Evolutionary conservation across 495 filamentous ascomycete genomes (phyloP), one percentile per base, ranked within the genome.

Genomic region (Annulohypoxylon moriforme): DNA sequence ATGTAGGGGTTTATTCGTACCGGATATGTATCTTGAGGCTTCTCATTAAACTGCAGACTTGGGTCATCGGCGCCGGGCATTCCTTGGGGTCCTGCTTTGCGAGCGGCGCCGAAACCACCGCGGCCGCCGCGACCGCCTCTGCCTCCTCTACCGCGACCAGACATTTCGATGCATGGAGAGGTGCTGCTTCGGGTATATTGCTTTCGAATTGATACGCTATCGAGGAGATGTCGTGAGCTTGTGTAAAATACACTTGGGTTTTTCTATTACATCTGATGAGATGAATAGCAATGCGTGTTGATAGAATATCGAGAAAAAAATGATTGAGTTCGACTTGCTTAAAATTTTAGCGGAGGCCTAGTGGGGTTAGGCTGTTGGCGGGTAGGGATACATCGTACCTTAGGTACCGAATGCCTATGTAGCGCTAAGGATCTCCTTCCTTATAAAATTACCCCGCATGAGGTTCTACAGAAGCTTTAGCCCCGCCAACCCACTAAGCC

Each of bases 1-100:
- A 10, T 27, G 27, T n/a, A n/a, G n/a, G n/a, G n/a, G n/a, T n/a
- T n/a, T n/a, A n/a, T n/a, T n/a, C 20, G 24, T 73, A 79, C 77
- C 0, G 77, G 77, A 29, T 77, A 79, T 11, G 73, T 75, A 14
- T 77, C 77, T 27, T 71, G 71, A 22, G 77, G 77, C 40, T 74
- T 64, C 53, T 74, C 73, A 18, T 76, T 73, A 9, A 76, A 71
- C 36, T 72, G 71, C 22, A 79, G 47, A 5, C 64, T 65, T 11
- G 77, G 77, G 16, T 79, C 77, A 27, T 79, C 77, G 36, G 73
- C 77, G 69, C 72, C 71, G n/a, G 72, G 76, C 72, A 75, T 79
- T 33, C 78, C 78, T 50, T 72, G 73, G 3, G 70, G 76, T 34
- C 60, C 73, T 2, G 71, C 60, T 50, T 78, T 78, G n/a, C 68